Conservation (phyloP, 331 rosid genomes). For the Cydonia oblonga region DNA sequence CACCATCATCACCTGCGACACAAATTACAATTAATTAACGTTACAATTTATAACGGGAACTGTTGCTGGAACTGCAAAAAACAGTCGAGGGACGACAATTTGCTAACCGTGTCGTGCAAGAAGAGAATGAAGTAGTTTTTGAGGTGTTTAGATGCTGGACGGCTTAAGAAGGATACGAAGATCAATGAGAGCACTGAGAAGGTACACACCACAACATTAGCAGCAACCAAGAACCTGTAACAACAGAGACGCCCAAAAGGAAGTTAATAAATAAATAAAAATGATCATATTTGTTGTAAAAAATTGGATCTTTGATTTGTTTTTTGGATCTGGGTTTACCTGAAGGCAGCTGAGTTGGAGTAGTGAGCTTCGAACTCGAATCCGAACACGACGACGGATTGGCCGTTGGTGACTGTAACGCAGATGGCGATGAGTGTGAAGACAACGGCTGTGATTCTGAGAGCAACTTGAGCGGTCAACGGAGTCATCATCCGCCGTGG, state of each 20-base stretch:
- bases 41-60: background rate
- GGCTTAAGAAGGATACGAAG: conserved; percentile 9
- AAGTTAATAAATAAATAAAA: background rate
- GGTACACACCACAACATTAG: conserved; percentile 31
- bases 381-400: conserved; percentile 32
- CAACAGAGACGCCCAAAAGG: background rate
- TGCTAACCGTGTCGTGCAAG: conserved; percentile 31
- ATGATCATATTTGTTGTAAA: background rate
- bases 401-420: conserved; percentile 38
- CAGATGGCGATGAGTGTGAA: conserved; percentile 31
- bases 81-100: background rate
- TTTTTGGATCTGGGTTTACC: conserved; percentile 18
- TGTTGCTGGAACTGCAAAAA: background rate
- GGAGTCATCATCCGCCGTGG: background rate
- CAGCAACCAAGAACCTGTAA: conserved; percentile 52
- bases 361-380: conserved; percentile 37
- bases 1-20: conserved; percentile 35
- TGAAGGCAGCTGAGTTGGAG: conserved; percentile 41
- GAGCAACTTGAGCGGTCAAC: conserved; percentile 20
- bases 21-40: background rate
- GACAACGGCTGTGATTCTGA: conserved; percentile 36
- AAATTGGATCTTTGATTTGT: background rate
- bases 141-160: background rate
- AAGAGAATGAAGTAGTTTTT: conserved; percentile 26
- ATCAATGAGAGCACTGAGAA: conserved; percentile 31